Conservation (phyloP, 495 filamentous ascomycete species). For the Corynascus novoguineensis region DNA sequence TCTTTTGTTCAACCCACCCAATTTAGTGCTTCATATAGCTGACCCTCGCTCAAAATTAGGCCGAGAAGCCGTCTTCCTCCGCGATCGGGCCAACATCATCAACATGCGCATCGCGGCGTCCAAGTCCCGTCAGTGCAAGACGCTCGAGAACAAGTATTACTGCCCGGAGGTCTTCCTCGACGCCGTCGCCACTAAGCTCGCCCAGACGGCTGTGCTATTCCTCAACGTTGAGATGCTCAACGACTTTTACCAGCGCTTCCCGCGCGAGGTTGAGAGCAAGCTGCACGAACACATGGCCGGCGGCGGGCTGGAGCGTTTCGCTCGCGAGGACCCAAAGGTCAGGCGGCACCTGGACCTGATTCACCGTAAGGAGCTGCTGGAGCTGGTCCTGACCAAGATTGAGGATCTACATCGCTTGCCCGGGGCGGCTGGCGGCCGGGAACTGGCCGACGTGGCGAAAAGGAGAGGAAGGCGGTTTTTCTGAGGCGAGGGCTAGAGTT, state of each 20-base stretch:
- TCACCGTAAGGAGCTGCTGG: conserved; percentile 82
- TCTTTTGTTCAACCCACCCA: neutral
- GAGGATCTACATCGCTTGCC: conserved; percentile 69
- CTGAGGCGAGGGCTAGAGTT: neutral
- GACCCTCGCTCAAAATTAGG: conserved; percentile 44
- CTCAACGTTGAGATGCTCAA: conserved; percentile 94
- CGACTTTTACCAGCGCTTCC: conserved; percentile 97
- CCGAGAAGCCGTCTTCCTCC: conserved; percentile 87
- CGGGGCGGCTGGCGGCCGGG: neutral
- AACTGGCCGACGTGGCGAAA: neutral
- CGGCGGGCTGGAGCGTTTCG: conserved; percentile 80
- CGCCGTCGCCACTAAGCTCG: conserved; percentile 91
- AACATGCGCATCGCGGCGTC: conserved; percentile 83
- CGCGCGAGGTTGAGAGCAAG: conserved; percentile 79
- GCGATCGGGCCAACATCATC: conserved; percentile 80
- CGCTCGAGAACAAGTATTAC: conserved; percentile 82
- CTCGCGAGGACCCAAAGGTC: conserved; percentile 85
- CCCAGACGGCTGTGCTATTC: conserved; percentile 91
- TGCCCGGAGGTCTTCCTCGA: conserved; percentile 98
- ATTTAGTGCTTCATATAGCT: neutral
- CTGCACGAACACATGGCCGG: conserved; percentile 77
- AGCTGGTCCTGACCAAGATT: conserved; percentile 90
- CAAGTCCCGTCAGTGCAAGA: conserved; percentile 79
- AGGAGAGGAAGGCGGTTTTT: conserved; percentile 10
- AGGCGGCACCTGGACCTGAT: conserved; percentile 86